Conservation (phyloP, 1,139 yeast genomes). For the Geotrichum citri-aurantii region DNA sequence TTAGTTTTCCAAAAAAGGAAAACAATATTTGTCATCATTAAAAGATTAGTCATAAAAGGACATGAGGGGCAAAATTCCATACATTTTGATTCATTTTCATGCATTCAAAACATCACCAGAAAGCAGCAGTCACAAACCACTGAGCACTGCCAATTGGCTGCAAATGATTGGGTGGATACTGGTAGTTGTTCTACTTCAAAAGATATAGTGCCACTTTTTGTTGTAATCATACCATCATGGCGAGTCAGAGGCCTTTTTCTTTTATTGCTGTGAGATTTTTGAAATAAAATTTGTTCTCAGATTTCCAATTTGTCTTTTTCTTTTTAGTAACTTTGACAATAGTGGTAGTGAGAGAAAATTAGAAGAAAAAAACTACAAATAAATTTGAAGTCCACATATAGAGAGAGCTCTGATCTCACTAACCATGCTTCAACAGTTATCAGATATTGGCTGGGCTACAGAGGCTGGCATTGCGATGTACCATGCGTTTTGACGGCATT, state of each 20-base stretch:
- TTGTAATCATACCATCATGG: background rate
- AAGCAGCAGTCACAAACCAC: background rate
- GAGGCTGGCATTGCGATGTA: background rate
- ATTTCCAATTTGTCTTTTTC: background rate
- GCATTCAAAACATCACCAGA: background rate
- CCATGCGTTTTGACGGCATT: background rate
- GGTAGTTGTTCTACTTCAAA: background rate
- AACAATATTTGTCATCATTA: constrained; percentile 7
- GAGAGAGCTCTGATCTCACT: background rate
- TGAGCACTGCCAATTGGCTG: background rate
- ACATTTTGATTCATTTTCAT: background rate
- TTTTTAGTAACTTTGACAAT: background rate
- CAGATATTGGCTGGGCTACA: no score
- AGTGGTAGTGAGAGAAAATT: background rate
- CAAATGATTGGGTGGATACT: background rate
- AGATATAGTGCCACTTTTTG: no score
- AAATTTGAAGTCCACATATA: background rate
- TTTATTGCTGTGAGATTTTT: background rate
- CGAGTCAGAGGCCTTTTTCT: background rate
- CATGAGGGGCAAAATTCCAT: background rate
- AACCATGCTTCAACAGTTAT: background rate
- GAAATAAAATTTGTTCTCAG: background rate
- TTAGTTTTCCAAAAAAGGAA: background rate
- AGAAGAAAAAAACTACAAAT: background rate
- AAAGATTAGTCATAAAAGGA: constrained; percentile 11